Evolutionary conservation across 352 stramenopile genomes (phyloP), one percentile per base, ranked within the genome.

Genomic region (Pythium volutum): DNA sequence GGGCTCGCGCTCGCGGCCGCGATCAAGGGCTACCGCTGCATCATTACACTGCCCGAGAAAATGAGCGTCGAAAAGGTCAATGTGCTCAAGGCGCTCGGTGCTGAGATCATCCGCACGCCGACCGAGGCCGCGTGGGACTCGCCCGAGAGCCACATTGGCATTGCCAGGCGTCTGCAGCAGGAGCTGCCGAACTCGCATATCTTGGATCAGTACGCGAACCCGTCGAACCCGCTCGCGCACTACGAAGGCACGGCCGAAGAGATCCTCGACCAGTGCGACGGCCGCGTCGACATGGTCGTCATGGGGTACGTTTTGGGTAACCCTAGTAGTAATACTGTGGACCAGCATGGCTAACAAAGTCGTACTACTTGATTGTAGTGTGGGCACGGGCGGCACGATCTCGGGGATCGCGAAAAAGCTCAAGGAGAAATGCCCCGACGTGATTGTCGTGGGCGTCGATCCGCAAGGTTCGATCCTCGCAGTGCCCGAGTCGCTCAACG

Each of bases 171-270:
- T 31, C 79, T 99, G 27, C 91, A 98, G 51, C 82, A 88, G 31
- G 93, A 98, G 71, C 95, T 98, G 45, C 91, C 90, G 9, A 98
- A 98, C 75, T 91, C 85, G 23, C 92, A 98, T 71, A 98, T 99
- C 59, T 73, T 99, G 3, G 92, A 99, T 74, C 97, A 92, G 75
- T 99, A 98, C 79, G 84, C 87, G n/a, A 99, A 99, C 76, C 87
- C 88, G 18, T 93, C 87, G 33, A 99, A 99, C 81, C 96, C 96
- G 16, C 73, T 98, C 67, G 93, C 96, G 18, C 97, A 99, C 73
- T 97, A 98, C 61, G 93, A 99, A 67, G 94, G 89, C 49, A 99
- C 96, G 18, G 97, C 92, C 1, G 89, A 97, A 62, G 97, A 99
- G 77, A 92, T 99, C 57, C 72, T 98, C 31, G 75, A 91, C 20